These are phyloP conservation scores for Phytophthora syringae DNA, from an alignment of 352 stramenopile genomes.

Conservation along the genomic window DNA sequence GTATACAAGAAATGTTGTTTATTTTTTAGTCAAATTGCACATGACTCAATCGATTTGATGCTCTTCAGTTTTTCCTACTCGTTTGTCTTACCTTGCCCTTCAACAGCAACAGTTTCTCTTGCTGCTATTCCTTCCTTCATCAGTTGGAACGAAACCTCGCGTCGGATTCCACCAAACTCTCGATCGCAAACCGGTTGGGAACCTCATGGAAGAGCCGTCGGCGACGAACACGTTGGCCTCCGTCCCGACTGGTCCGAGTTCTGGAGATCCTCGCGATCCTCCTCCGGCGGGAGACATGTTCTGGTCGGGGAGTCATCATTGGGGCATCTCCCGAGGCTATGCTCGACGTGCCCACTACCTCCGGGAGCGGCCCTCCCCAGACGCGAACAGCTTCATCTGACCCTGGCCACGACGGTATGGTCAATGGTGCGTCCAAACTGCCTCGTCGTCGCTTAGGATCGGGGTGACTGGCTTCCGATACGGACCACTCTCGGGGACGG, in stretches of 20 bases:
- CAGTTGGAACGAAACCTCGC: no score
- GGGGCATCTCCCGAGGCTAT: constrained; percentile 2
- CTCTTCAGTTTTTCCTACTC: no score
- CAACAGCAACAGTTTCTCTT: no score
- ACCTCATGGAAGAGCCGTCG: no score
- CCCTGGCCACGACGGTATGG: background rate
- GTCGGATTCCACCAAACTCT: no score
- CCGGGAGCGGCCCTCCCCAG: background rate
- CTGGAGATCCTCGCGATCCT: background rate
- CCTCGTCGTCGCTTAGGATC: background rate
- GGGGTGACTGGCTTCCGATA: background rate
- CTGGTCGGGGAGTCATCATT: constrained; percentile 7
- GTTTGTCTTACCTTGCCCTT: no score
- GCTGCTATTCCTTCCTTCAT: no score
- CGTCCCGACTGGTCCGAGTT: background rate
- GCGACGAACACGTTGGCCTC: background rate
- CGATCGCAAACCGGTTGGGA: no score
- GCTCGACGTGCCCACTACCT: background rate
- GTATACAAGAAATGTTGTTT: no score
- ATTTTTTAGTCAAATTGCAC: no score
- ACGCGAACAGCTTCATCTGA: background rate
- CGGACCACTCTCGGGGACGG: background rate
- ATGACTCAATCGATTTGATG: no score
- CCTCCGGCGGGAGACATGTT: constrained; percentile 3
- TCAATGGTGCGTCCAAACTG: background rate